Evolutionary conservation across 768 basidiomycete species (phyloP).

Genomic region (Trametes maxima): DNA sequence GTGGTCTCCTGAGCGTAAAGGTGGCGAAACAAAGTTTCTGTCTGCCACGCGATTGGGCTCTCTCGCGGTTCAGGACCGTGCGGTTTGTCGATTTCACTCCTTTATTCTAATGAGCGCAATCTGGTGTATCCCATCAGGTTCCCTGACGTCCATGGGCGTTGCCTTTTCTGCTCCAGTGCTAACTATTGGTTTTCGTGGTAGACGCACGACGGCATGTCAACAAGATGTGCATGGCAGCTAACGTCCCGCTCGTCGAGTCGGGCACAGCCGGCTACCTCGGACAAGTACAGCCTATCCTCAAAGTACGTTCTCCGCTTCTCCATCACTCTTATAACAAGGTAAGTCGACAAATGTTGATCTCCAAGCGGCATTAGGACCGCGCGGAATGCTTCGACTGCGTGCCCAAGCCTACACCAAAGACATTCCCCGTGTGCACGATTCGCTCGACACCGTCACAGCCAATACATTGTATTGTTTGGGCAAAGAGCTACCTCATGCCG

Average conservation of each 20-base stretch:
- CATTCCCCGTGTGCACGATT: slow-evolving; percentile 97
- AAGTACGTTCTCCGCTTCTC: slow-evolving; percentile 47
- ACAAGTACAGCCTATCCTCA: slow-evolving; percentile 92
- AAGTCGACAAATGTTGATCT: neutral
- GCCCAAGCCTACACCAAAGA: slow-evolving; percentile 90
- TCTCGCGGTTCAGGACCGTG: no score
- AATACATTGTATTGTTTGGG: slow-evolving; percentile 99
- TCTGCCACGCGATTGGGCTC: no score
- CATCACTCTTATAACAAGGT: neutral
- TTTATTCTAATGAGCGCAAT: no score
- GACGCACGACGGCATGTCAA: slow-evolving; percentile 96
- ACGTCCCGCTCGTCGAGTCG: slow-evolving; percentile 90
- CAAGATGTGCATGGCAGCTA: slow-evolving; percentile 94
- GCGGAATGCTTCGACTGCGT: slow-evolving; percentile 97
- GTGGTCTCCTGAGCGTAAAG: no score
- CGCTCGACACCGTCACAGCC: slow-evolving; percentile 95
- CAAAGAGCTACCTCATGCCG: slow-evolving; percentile 95
- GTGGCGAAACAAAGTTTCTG: no score
- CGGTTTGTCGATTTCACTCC: no score
- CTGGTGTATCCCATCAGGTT: no score
- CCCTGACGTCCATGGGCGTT: no score
- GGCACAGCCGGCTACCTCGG: slow-evolving; percentile 97
- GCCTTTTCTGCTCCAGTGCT: no score
- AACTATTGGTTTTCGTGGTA: slow-evolving; percentile 32
- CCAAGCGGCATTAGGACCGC: slow-evolving; percentile 53